Conservation (phyloP, 148 eudicot species). For the Silene uniflora region DNA sequence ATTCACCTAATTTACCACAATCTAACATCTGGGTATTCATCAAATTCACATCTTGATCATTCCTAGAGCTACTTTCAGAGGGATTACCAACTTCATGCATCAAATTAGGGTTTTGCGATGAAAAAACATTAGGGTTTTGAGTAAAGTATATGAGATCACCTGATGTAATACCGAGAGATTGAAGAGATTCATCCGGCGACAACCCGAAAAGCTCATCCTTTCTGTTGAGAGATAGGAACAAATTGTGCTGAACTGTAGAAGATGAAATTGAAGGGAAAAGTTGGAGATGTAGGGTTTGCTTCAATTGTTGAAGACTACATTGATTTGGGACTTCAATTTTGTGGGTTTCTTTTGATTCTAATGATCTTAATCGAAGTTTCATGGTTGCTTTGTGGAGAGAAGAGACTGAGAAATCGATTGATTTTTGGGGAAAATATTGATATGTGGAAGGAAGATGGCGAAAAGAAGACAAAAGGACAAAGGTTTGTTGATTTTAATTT, state of each 20-base stretch:
- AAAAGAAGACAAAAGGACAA: background rate
- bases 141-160: conserved; percentile 76
- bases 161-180: conserved; percentile 61
- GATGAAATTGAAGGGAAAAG: conserved; percentile 40
- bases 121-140: conserved; percentile 34
- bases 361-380: conserved; percentile 63
- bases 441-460: background rate
- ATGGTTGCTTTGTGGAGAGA: conserved; percentile 29
- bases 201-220: conserved; percentile 56
- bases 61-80: background rate
- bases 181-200: conserved; percentile 39
- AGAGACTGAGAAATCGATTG: background rate
- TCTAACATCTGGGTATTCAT: conserved; percentile 17
- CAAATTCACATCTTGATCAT: conserved; percentile 1
- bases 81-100: conserved; percentile 4
- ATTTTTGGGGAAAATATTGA: background rate
- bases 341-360: conserved; percentile 55
- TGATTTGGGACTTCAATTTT: conserved; percentile 49
- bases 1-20: conserved; percentile 3
- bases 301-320: conserved; percentile 48
- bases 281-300: conserved; percentile 29
- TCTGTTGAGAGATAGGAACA: conserved; percentile 66
- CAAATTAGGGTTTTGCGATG: conserved; percentile 28
- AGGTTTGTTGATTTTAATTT: no score
- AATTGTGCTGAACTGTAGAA: background rate